Conservation (phyloP, 768 basidiomycete species). For the Cystobasidium onofrii region DNA sequence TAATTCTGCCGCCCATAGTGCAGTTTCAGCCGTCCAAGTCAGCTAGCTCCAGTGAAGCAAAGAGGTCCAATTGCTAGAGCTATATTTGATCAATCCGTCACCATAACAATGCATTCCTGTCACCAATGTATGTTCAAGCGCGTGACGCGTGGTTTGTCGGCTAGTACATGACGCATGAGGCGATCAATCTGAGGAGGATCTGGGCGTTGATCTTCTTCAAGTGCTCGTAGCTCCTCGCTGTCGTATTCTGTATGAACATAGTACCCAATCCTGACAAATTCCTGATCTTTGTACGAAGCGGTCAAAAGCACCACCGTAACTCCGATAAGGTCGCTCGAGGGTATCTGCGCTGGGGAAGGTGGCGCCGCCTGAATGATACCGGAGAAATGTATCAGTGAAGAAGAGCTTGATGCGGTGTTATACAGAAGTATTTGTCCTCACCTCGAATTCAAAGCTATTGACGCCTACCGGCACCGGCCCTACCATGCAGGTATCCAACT, state of each 20-base stretch:
- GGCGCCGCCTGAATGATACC: slow-evolving; percentile 53
- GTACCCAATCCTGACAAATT: slow-evolving; percentile 98
- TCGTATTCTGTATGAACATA: slow-evolving; percentile 99
- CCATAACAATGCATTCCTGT: no score
- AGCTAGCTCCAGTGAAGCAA: no score
- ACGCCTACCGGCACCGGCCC: slow-evolving; percentile 94
- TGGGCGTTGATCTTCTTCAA: slow-evolving; percentile 46
- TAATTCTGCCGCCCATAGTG: no score
- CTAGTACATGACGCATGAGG: slow-evolving; percentile 72
- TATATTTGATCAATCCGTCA: no score
- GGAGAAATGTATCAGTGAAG: background rate
- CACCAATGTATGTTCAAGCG: slow-evolving; percentile 51
- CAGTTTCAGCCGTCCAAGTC: no score
- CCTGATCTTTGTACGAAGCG: slow-evolving; percentile 89
- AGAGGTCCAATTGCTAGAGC: no score
- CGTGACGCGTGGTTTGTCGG: slow-evolving; percentile 84
- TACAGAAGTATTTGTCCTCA: slow-evolving; percentile 5
- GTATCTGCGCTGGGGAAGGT: slow-evolving; percentile 75
- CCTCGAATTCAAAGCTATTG: slow-evolving; percentile 91
- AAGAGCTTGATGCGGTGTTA: background rate
- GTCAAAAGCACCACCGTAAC: slow-evolving; percentile 96
- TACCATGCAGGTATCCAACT: slow-evolving; percentile 93
- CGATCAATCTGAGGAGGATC: slow-evolving; percentile 64
- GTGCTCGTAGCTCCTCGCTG: slow-evolving; percentile 65
- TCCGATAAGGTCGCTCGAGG: slow-evolving; percentile 80